Evolutionary conservation across 257 asterid genomes (phyloP).

Genomic region (Ligustrum vulgare): DNA sequence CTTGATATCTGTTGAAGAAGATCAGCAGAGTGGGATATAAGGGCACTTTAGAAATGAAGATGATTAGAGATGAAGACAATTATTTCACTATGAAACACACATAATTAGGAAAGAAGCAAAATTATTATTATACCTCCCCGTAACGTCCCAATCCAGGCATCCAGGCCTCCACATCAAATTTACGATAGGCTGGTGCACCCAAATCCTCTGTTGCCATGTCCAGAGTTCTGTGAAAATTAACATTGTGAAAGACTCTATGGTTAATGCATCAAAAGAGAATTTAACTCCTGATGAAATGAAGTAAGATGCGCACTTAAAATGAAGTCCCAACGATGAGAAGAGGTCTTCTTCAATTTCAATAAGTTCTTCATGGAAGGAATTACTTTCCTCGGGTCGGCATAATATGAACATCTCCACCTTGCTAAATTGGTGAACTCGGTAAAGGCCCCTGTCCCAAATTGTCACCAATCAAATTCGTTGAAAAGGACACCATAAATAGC

Average conservation of each 20-base stretch:
- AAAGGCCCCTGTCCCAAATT: constrained; percentile 73
- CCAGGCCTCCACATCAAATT: constrained; percentile 97
- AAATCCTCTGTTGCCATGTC: constrained; percentile 97
- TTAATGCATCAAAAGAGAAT: not conserved
- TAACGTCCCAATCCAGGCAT: constrained; percentile 97
- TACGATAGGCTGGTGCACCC: constrained; percentile 98
- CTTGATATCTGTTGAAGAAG: constrained; percentile 75
- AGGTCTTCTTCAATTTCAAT: constrained; percentile 79
- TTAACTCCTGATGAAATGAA: not conserved
- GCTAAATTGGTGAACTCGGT: constrained; percentile 97
- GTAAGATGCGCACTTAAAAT: constrained; percentile 61
- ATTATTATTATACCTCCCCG: constrained; percentile 68
- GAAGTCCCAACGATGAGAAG: constrained; percentile 83
- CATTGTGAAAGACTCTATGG: not conserved
- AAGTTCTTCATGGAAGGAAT: constrained; percentile 72
- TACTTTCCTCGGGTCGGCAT: constrained; percentile 88
- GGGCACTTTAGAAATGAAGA: not conserved
- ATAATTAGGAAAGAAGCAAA: no score
- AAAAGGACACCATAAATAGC: not conserved
- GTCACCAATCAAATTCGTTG: constrained; percentile 16
- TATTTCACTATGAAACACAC: not conserved
- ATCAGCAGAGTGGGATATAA: not conserved
- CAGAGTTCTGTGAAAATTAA: constrained; percentile 51
- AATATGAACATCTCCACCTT: constrained; percentile 96
- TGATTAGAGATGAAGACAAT: not conserved